Conservation (phyloP, 345 rosid genomes). For the Chamaenerion angustifolium region DNA sequence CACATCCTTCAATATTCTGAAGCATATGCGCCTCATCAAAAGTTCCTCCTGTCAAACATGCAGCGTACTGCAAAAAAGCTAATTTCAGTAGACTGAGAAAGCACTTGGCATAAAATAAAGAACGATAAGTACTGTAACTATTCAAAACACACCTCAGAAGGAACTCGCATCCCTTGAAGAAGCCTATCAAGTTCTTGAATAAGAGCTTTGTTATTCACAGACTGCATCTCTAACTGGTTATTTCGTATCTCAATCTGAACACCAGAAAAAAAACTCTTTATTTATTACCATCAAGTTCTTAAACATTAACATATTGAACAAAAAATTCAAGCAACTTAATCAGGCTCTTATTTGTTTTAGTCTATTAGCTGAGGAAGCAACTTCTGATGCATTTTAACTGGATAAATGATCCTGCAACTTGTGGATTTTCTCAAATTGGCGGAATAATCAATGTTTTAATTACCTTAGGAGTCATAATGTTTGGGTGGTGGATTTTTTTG, state of each 20-base stretch:
- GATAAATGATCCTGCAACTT: no score
- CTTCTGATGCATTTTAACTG: no score
- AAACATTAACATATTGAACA: not conserved
- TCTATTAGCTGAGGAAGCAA: no score
- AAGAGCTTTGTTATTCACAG: conserved; percentile 83
- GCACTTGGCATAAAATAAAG: not conserved
- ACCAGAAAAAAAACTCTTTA: no score
- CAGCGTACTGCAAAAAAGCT: conserved; percentile 67
- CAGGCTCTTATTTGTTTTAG: no score
- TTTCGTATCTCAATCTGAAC: conserved; percentile 91
- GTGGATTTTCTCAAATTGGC: no score
- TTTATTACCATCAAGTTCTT: no score
- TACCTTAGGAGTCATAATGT: no score
- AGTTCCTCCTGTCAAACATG: conserved; percentile 68
- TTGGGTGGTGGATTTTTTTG: no score
- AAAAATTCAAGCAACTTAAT: no score
- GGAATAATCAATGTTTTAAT: no score
- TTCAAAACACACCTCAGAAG: conserved; percentile 51
- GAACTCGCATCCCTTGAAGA: conserved; percentile 63
- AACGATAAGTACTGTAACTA: not conserved
- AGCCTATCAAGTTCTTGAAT: conserved; percentile 92
- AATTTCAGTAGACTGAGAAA: conserved; percentile 11
- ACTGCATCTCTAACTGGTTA: conserved; percentile 93
- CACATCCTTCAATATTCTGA: conserved; percentile 92
- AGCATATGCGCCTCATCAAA: conserved; percentile 91